These are phyloP conservation scores for Pleoardoris graminearum DNA, from an alignment of 2,329 filamentous ascomycete genomes.

Conservation along the genomic window DNA sequence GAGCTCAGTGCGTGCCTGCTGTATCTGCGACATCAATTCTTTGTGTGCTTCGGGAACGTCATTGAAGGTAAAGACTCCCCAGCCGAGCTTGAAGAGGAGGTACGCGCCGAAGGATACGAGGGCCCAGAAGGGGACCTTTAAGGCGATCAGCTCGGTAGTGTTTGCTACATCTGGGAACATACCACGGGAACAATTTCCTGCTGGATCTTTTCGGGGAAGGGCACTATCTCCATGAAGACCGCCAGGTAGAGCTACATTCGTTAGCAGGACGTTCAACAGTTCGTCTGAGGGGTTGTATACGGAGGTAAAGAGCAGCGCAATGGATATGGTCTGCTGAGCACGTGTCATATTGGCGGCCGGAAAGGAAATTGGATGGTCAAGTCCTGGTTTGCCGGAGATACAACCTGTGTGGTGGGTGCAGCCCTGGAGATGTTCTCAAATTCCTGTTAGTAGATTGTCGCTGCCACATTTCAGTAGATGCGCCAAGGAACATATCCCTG, in stretches of 20 bases:
- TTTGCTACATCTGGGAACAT: too few species aligned
- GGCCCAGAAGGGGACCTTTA: conserved; percentile 87
- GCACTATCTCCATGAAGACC: conserved; percentile 80
- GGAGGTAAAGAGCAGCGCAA: conserved; percentile 83
- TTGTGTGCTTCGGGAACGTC: conserved; percentile 89
- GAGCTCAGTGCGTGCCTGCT: conserved; percentile 74
- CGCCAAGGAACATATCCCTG: conserved; percentile 1
- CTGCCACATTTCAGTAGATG: conserved; percentile 9
- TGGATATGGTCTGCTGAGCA: conserved; percentile 87
- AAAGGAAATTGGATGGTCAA: not conserved
- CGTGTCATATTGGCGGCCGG: conserved; percentile 73
- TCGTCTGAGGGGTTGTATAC: conserved; percentile 57
- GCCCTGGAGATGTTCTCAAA: too few species aligned
- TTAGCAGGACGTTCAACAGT: conserved; percentile 24
- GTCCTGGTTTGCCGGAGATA: not conserved
- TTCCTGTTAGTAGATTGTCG: not conserved
- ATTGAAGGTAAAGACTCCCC: conserved; percentile 94
- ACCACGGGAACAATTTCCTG: conserved; percentile 87
- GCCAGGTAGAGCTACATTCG: conserved; percentile 79
- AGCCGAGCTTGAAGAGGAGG: conserved; percentile 88
- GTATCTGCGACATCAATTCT: conserved; percentile 85
- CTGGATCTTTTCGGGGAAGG: conserved; percentile 76
- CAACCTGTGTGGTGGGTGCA: too few species aligned
- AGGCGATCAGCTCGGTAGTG: conserved; percentile 2
- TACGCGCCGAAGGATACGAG: conserved; percentile 90